Conservation (phyloP, 164 flowering plant genomes). For the Kingdonia uniflora region DNA sequence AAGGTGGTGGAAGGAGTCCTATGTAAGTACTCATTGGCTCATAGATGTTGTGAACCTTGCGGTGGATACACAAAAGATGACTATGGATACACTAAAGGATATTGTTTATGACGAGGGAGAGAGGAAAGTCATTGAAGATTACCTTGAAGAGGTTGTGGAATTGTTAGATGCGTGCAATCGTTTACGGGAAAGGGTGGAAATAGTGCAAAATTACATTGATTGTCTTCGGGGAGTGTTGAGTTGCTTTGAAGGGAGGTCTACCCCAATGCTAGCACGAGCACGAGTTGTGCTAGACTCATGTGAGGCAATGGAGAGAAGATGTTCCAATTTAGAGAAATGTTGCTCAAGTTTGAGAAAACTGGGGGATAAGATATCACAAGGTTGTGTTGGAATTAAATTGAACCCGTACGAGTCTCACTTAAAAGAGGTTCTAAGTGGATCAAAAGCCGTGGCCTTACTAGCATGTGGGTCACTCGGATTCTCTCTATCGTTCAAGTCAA, state of each 20-base stretch:
- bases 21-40: slow-evolving; percentile 9
- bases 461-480: slow-evolving; percentile 13
- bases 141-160: slow-evolving; percentile 15
- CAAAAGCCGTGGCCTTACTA: slow-evolving; percentile 18
- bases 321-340: slow-evolving; percentile 16
- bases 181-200: slow-evolving; percentile 14
- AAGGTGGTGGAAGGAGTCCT: not conserved
- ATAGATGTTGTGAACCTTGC: slow-evolving; percentile 12
- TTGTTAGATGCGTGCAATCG: slow-evolving; percentile 26
- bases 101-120: not conserved
- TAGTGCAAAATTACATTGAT: slow-evolving; percentile 10
- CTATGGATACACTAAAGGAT: slow-evolving; percentile 6
- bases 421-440: slow-evolving; percentile 17
- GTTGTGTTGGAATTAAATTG: not conserved
- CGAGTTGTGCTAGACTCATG: slow-evolving; percentile 12
- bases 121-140: slow-evolving; percentile 7
- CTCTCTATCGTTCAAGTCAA: slow-evolving; percentile 25
- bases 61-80: slow-evolving; percentile 13
- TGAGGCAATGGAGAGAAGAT: slow-evolving; percentile 13
- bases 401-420: slow-evolving; percentile 1
- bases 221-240: slow-evolving; percentile 13
- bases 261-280: slow-evolving; percentile 9
- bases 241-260: slow-evolving; percentile 8
- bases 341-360: slow-evolving; percentile 13
- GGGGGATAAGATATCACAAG: slow-evolving; percentile 13